These are phyloP conservation scores for Arthrobotrys pseudoclavata DNA, from an alignment of 2,329 filamentous ascomycete genomes.

Conservation along the genomic window DNA sequence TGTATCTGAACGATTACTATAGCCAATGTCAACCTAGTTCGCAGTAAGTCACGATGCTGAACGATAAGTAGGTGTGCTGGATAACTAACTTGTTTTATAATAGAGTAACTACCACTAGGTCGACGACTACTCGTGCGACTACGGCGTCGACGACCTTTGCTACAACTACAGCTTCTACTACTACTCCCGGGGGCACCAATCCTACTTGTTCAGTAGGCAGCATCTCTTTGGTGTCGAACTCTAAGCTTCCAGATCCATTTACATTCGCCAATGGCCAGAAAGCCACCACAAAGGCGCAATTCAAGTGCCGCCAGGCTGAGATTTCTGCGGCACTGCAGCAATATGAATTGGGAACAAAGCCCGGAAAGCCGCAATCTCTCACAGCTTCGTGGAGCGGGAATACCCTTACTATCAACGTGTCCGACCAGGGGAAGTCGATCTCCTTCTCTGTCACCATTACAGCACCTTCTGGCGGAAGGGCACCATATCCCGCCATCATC, in stretches of 20 bases:
- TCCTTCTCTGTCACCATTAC: slow-evolving; percentile 68
- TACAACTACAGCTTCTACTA: slow-evolving; percentile 26
- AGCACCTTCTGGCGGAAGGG: slow-evolving; percentile 67
- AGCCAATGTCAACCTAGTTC: slow-evolving; percentile 45
- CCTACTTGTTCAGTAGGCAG: slow-evolving; percentile 53
- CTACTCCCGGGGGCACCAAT: slow-evolving; percentile 21
- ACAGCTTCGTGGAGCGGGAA: slow-evolving; percentile 68
- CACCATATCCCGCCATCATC: slow-evolving; percentile 62
- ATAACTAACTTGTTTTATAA: background rate
- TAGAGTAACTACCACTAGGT: slow-evolving; percentile 48
- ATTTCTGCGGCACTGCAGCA: slow-evolving; percentile 70
- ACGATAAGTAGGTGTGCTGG: too few relatives aligned
- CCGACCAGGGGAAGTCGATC: slow-evolving; percentile 68
- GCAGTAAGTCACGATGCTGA: slow-evolving; percentile 12
- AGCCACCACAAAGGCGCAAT: slow-evolving; percentile 69
- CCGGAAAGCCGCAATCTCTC: slow-evolving; percentile 68
- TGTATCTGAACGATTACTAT: slow-evolving; percentile 52
- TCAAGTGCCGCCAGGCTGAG: slow-evolving; percentile 69
- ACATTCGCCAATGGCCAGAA: slow-evolving; percentile 67
- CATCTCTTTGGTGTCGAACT: slow-evolving; percentile 46
- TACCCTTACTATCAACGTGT: slow-evolving; percentile 68
- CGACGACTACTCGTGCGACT: slow-evolving; percentile 37
- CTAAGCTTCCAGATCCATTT: slow-evolving; percentile 68
- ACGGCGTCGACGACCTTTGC: slow-evolving; percentile 17
- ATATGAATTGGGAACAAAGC: slow-evolving; percentile 71